Percentiles rank a stretch among this genome's conserved stretches.
These are phyloP conservation scores for Bacidia gigantensis DNA, from an alignment of 495 filamentous ascomycete genomes.

Conservation along the genomic window DNA sequence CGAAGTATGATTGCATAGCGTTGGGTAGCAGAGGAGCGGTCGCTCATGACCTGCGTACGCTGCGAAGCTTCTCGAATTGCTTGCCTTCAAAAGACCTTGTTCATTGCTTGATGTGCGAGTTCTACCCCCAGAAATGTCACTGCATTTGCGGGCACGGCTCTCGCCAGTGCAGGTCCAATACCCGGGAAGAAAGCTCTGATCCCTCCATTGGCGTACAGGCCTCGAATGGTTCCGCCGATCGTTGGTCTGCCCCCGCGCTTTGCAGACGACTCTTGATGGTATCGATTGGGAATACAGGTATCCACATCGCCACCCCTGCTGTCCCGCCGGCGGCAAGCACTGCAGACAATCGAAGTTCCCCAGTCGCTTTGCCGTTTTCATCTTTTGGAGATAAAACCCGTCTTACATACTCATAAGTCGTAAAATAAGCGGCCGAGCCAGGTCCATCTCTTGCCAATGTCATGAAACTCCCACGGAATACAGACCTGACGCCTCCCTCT, in stretches of 20 bases:
- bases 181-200: constrained; percentile 95
- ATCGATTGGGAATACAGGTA: constrained; percentile 94
- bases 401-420: constrained; percentile 93
- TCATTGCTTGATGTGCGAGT: constrained; percentile 20
- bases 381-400: constrained; percentile 72
- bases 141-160: constrained; percentile 92
- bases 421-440: constrained; percentile 89
- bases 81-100: constrained; percentile 12
- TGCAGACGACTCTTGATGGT: constrained; percentile 92
- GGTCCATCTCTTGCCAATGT: constrained; percentile 90
- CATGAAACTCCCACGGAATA: constrained; percentile 82
- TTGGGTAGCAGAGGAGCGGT: too few species aligned
- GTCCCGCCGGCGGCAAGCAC: constrained; percentile 79
- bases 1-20: too few species aligned
- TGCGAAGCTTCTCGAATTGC: too few species aligned
- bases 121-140: constrained; percentile 27
- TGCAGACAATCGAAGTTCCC: constrained; percentile 57
- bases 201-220: constrained; percentile 68
- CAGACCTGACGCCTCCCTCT: constrained; percentile 76
- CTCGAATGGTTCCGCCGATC: constrained; percentile 61
- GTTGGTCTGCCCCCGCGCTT: constrained; percentile 81
- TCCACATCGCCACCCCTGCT: constrained; percentile 97
- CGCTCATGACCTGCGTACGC: too few species aligned
- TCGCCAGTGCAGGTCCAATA: constrained; percentile 79
- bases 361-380: constrained; percentile 49